These are phyloP conservation scores for Fusarium cicatricum DNA, from an alignment of 2,329 filamentous ascomycete species.

Conservation along the genomic window DNA sequence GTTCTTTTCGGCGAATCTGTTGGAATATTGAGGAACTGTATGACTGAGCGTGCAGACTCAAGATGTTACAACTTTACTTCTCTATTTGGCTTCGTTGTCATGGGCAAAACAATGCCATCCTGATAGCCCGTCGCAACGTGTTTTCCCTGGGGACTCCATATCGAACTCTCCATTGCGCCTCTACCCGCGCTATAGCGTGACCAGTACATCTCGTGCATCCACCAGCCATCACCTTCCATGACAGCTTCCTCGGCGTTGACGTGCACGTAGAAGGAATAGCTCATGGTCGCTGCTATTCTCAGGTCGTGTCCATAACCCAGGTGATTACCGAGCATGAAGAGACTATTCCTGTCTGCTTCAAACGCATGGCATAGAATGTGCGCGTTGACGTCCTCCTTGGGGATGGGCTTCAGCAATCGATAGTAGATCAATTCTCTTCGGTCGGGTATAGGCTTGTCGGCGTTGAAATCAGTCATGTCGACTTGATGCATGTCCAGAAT, in stretches of 20 bases:
- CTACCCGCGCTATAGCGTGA: constrained; percentile 57
- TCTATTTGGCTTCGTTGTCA: background rate
- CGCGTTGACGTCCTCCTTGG: constrained; percentile 50
- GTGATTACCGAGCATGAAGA: constrained; percentile 61
- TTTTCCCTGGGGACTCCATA: constrained; percentile 62
- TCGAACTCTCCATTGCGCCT: constrained; percentile 57
- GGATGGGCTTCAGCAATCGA: constrained; percentile 55
- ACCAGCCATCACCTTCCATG: constrained; percentile 59
- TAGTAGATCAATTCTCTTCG: constrained; percentile 60
- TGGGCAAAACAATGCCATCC: constrained; percentile 55
- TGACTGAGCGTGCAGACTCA: background rate
- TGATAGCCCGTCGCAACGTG: constrained; percentile 65
- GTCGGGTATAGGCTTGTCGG: constrained; percentile 52
- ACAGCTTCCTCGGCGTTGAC: constrained; percentile 57
- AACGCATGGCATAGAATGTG: constrained; percentile 61
- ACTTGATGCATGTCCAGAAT: constrained; percentile 63
- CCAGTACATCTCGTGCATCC: constrained; percentile 62
- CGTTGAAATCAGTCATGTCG: constrained; percentile 58
- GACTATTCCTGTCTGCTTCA: constrained; percentile 61
- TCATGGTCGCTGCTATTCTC: constrained; percentile 55
- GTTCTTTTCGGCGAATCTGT: background rate
- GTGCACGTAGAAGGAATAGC: constrained; percentile 62
- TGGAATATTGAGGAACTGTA: background rate
- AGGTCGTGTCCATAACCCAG: constrained; percentile 55
- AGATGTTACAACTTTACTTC: constrained; percentile 15